phyloP scores from a whole-genome alignment of 768 basidiomycete species.

The Leccinellum luteum region DNA sequence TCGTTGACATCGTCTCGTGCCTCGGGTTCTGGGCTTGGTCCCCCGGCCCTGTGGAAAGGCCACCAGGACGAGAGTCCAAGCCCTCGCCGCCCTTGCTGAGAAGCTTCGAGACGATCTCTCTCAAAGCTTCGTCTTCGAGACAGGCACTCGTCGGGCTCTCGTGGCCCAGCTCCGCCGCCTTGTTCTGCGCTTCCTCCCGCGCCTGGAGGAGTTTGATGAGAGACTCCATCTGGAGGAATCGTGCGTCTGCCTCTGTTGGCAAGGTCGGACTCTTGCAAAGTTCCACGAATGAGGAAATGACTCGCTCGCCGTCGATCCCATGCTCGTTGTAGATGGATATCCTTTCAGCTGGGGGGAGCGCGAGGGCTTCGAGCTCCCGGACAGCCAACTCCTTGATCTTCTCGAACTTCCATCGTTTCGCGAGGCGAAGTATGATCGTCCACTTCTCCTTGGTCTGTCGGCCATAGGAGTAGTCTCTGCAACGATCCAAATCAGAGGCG shows the following conservation, averaged over 20 bases:
- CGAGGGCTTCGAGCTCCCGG: slow-evolving; percentile 51
- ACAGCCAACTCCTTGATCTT: slow-evolving; percentile 51
- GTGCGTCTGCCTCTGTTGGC: slow-evolving; percentile 51
- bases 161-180: slow-evolving; percentile 31
- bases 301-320: slow-evolving; percentile 46
- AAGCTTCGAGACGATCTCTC: slow-evolving; percentile 31
- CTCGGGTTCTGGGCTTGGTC: slow-evolving; percentile 15
- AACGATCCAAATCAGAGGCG: neutral
- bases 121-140: slow-evolving; percentile 29
- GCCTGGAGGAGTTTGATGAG: slow-evolving; percentile 51
- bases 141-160: slow-evolving; percentile 33
- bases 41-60: slow-evolving; percentile 16
- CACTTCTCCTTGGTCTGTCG: slow-evolving; percentile 50
- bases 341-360: slow-evolving; percentile 47
- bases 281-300: slow-evolving; percentile 50
- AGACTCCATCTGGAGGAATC: slow-evolving; percentile 53
- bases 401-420: slow-evolving; percentile 54
- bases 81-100: slow-evolving; percentile 25
- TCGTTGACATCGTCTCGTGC: neutral
- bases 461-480: slow-evolving; percentile 53
- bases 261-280: slow-evolving; percentile 54
- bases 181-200: slow-evolving; percentile 46
- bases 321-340: slow-evolving; percentile 56
- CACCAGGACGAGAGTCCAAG: slow-evolving; percentile 16
- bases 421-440: slow-evolving; percentile 51